Conservation (phyloP, 2,329 filamentous ascomycete genomes). For the Aspergillus floridensis region DNA sequence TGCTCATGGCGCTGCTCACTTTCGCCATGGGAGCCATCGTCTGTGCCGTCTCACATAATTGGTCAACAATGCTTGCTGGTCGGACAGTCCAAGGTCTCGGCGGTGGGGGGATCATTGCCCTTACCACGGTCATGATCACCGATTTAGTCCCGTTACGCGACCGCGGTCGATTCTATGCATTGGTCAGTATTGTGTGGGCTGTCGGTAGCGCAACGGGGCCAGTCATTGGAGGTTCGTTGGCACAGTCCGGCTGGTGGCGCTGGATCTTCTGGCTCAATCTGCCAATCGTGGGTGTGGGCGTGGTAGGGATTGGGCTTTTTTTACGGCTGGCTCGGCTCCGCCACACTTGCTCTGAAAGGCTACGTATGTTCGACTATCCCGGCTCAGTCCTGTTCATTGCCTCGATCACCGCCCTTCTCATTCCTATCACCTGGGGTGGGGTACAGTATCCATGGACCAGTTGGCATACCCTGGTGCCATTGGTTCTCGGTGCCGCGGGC, state of each 20-base stretch:
- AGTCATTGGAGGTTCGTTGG: neutral
- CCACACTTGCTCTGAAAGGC: conserved; percentile 4
- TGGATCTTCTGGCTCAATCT: conserved; percentile 34
- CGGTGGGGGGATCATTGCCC: neutral
- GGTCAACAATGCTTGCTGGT: neutral
- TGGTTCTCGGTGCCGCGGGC: conserved; percentile 25
- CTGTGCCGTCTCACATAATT: neutral
- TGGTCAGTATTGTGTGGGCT: neutral
- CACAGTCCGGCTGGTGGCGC: conserved; percentile 14
- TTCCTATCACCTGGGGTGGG: conserved; percentile 31
- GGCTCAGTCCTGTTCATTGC: conserved; percentile 29
- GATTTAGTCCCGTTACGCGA: neutral
- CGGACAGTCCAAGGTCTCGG: neutral
- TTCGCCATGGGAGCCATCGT: neutral
- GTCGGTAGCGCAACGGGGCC: no score
- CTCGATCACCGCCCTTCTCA: conserved; percentile 25
- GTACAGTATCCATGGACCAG: conserved; percentile 28
- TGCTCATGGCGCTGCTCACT: neutral
- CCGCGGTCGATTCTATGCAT: neutral
- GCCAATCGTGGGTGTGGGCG: conserved; percentile 22
- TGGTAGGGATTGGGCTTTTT: conserved; percentile 25
- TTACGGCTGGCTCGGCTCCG: conserved; percentile 15
- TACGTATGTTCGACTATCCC: conserved; percentile 25
- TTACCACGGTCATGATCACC: neutral
- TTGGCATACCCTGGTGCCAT: conserved; percentile 25